Evolutionary conservation across 768 basidiomycete genomes (phyloP).

Genomic region (Antrodiella citrinella): DNA sequence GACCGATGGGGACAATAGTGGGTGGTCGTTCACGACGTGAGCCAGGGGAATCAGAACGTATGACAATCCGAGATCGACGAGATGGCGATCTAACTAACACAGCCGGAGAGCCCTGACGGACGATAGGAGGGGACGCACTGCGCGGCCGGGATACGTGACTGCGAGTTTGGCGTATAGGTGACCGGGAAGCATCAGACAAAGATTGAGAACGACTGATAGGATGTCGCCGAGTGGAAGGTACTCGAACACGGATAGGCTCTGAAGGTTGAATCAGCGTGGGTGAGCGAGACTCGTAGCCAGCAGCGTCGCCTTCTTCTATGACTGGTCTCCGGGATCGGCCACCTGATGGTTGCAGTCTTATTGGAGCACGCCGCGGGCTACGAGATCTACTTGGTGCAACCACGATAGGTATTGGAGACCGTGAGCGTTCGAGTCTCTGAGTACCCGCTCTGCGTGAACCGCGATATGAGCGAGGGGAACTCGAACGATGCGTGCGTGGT

Average conservation of each 20-base stretch:
- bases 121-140: neutral
- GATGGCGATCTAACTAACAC: conserved; percentile 5
- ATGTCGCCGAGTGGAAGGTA: neutral
- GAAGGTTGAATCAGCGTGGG: neutral
- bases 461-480: neutral
- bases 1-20: conserved; percentile 1
- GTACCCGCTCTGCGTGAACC: neutral
- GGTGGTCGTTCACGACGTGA: neutral
- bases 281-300: neutral
- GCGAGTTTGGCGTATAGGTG: neutral
- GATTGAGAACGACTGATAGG: neutral
- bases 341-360: neutral
- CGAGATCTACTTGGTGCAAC: neutral
- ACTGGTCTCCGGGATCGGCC: neutral
- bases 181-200: neutral
- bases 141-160: too few relatives aligned
- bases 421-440: neutral
- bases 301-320: neutral
- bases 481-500: neutral
- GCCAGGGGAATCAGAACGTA: neutral
- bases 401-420: neutral
- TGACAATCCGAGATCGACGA: neutral
- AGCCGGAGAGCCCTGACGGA: neutral
- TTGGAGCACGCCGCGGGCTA: neutral
- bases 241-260: neutral